Conservation (phyloP, 768 basidiomycete genomes). For the Auriculariales sp. region DNA sequence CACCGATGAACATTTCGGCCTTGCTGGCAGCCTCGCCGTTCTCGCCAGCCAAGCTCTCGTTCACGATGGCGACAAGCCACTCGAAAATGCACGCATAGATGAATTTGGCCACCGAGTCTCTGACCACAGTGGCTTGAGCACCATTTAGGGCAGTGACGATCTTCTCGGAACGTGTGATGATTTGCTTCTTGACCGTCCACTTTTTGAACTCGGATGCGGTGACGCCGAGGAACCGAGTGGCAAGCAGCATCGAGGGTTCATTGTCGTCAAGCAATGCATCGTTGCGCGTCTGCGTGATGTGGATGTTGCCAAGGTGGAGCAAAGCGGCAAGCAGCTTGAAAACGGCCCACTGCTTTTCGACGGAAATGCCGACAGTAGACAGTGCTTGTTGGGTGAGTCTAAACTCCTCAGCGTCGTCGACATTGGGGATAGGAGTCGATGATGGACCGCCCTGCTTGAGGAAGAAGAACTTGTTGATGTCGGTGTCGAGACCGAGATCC, state of each 20-base stretch:
- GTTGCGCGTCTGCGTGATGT: conserved; percentile 63
- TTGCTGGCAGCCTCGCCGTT: conserved; percentile 77
- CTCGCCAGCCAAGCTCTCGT: conserved; percentile 93
- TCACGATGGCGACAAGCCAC: conserved; percentile 94
- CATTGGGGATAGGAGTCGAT: conserved; percentile 76
- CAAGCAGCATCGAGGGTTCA: conserved; percentile 64
- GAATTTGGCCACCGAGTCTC: conserved; percentile 96
- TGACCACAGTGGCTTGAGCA: conserved; percentile 82
- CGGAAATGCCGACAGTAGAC: conserved; percentile 92
- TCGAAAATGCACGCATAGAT: conserved; percentile 98
- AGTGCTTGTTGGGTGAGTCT: conserved; percentile 84
- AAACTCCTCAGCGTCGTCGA: conserved; percentile 96
- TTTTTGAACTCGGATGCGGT: conserved; percentile 89
- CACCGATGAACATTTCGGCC: conserved; percentile 98
- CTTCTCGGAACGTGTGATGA: conserved; percentile 87
- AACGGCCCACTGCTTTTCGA: conserved; percentile 97
- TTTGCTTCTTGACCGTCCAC: conserved; percentile 98
- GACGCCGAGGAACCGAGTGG: conserved; percentile 84
- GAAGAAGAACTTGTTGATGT: conserved; percentile 79
- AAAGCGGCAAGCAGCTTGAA: conserved; percentile 87
- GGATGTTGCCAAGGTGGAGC: conserved; percentile 96
- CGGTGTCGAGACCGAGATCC: conserved; percentile 78
- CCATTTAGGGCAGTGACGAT: conserved; percentile 79
- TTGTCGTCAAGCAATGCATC: conserved; percentile 77
- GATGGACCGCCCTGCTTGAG: conserved; percentile 84